Evolutionary conservation across 306 rosid species (phyloP).

Genomic region (Cyclanthera cordifolia): DNA sequence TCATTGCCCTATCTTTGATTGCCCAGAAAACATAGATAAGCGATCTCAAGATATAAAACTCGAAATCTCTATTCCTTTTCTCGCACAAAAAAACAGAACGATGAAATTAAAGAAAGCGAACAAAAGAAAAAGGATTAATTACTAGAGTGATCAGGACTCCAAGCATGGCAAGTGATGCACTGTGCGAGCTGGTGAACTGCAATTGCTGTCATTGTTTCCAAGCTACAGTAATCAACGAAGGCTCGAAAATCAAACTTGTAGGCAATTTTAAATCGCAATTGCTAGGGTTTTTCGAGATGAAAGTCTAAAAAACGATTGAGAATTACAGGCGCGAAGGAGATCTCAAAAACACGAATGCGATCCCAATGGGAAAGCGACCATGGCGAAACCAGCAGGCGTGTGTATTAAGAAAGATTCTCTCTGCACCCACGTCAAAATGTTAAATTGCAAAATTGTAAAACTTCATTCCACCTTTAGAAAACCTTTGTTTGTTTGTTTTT

Average conservation of each 20-base stretch:
- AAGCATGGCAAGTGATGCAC: conserved; percentile 81
- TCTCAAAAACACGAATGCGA: conserved; percentile 10
- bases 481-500: too few relatives aligned
- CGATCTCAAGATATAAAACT: not conserved
- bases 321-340: not conserved
- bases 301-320: not conserved
- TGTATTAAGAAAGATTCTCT: too few relatives aligned
- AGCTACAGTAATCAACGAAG: conserved; percentile 5
- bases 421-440: too few relatives aligned
- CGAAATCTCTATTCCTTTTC: conserved; percentile 8
- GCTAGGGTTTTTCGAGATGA: not conserved
- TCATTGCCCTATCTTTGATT: not conserved
- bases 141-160: conserved; percentile 91
- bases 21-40: not conserved
- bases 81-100: not conserved
- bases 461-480: too few relatives aligned
- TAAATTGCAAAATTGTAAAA: too few relatives aligned
- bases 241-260: not conserved
- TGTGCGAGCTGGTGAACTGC: conserved; percentile 65
- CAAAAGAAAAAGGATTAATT: conserved; percentile 7
- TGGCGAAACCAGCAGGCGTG: not conserved
- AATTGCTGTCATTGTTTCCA: conserved; percentile 49
- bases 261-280: not conserved
- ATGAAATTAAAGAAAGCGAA: not conserved
- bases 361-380: conserved; percentile 8